These are phyloP conservation scores for Cyclocybe cylindracea DNA, from an alignment of 768 basidiomycete species.

Conservation along the genomic window DNA sequence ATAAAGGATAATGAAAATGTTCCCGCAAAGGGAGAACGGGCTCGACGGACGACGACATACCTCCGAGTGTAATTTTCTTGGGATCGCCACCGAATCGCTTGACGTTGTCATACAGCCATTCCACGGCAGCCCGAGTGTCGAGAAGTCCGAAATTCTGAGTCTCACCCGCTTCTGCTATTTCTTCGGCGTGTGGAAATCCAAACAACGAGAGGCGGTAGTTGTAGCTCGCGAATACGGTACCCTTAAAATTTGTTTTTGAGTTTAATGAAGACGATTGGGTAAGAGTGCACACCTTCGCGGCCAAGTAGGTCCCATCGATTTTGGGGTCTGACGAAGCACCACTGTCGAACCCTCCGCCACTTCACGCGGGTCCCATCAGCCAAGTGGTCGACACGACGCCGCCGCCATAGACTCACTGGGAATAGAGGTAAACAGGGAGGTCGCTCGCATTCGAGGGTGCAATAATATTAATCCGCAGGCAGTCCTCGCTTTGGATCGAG, in stretches of 20 bases:
- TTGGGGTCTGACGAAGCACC: constrained; percentile 35
- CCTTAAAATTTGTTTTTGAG: constrained; percentile 13
- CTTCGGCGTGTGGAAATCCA: constrained; percentile 41
- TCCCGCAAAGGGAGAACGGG: too few relatives aligned
- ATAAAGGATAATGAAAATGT: background rate
- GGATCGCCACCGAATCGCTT: constrained; percentile 46
- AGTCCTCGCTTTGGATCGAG: constrained; percentile 39
- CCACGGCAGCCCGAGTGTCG: constrained; percentile 47
- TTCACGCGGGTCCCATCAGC: constrained; percentile 3
- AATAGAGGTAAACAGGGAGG: constrained; percentile 30
- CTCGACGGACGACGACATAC: constrained; percentile 12
- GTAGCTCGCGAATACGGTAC: constrained; percentile 33
- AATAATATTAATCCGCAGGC: constrained; percentile 43
- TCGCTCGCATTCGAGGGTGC: constrained; percentile 34
- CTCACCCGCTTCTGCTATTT: constrained; percentile 32
- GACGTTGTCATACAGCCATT: constrained; percentile 45
- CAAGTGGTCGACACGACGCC: background rate
- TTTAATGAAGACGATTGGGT: background rate
- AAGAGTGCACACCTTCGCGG: constrained; percentile 21
- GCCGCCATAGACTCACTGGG: constrained; percentile 19
- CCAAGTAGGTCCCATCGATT: constrained; percentile 32
- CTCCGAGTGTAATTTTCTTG: constrained; percentile 43
- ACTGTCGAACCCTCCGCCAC: constrained; percentile 37
- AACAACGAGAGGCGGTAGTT: constrained; percentile 37
- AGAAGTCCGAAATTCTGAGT: constrained; percentile 50